Evolutionary conservation across 1,284 basidiomycete genomes (phyloP).

Genomic region (Austropuccinia psidii): DNA sequence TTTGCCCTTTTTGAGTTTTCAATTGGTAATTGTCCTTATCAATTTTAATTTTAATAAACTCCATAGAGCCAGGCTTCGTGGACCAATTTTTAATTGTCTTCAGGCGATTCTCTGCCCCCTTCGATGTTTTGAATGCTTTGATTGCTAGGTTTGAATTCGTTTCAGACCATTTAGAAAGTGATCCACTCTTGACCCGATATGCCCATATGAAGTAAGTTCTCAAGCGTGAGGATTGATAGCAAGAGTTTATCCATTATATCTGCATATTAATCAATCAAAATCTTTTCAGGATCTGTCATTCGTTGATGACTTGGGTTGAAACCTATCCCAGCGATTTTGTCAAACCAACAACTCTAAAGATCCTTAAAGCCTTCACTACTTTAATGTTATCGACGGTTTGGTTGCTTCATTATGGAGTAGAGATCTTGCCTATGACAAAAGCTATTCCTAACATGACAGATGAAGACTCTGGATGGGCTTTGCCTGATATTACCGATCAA

Average conservation of each 20-base stretch:
- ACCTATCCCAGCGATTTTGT: constrained; percentile 43
- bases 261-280: not conserved
- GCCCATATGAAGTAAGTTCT: constrained; percentile 43
- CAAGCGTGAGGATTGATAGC: not conserved
- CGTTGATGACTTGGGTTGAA: constrained; percentile 43
- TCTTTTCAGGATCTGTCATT: constrained; percentile 40
- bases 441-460: constrained; percentile 37
- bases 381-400: constrained; percentile 39
- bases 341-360: constrained; percentile 11
- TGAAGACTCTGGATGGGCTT: constrained; percentile 42
- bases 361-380: constrained; percentile 21
- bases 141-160: constrained; percentile 43
- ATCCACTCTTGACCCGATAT: constrained; percentile 43
- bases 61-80: constrained; percentile 41
- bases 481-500: constrained; percentile 39
- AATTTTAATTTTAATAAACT: not conserved
- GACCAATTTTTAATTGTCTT: constrained; percentile 45
- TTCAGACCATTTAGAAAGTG: constrained; percentile 38
- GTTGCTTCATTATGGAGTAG: constrained; percentile 44
- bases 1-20: not conserved
- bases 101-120: constrained; percentile 43
- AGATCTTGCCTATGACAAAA: constrained; percentile 41
- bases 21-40: not conserved
- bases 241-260: not conserved
- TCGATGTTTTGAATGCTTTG: constrained; percentile 42